phyloP scores from a whole-genome alignment of 768 basidiomycete species.

The Mycena rosella region DNA sequence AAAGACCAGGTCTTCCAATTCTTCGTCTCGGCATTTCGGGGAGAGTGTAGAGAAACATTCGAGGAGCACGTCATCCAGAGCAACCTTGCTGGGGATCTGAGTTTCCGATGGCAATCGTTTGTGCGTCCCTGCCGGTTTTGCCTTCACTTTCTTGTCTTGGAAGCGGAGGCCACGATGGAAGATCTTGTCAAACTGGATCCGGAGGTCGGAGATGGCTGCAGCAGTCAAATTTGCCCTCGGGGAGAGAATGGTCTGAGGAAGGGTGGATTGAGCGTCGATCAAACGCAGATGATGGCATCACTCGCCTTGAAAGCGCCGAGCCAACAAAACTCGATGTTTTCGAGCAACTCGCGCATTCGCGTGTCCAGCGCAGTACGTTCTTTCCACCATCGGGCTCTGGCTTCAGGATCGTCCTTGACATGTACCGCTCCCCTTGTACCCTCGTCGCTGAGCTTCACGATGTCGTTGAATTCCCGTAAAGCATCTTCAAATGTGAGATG shows the following conservation, averaged over 20 bases:
- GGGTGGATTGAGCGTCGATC: conserved; percentile 19
- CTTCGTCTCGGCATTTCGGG: conserved; percentile 89
- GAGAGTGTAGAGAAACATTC: conserved; percentile 89
- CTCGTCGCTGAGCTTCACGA: conserved; percentile 84
- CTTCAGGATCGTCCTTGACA: conserved; percentile 77
- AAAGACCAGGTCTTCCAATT: conserved; percentile 94
- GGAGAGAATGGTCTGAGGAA: conserved; percentile 73
- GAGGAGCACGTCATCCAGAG: conserved; percentile 80
- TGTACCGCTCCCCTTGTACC: conserved; percentile 78
- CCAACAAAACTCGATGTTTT: conserved; percentile 96
- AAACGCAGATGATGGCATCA: neutral
- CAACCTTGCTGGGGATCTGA: conserved; percentile 58
- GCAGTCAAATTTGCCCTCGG: conserved; percentile 56
- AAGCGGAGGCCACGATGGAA: conserved; percentile 74
- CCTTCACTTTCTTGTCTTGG: conserved; percentile 72
- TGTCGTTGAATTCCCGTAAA: conserved; percentile 78
- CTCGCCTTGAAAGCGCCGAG: conserved; percentile 96
- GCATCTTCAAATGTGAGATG: conserved; percentile 84
- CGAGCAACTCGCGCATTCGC: conserved; percentile 78
- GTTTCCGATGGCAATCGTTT: conserved; percentile 50
- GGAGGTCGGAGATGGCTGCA: conserved; percentile 67
- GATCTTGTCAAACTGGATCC: conserved; percentile 78
- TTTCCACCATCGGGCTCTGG: conserved; percentile 88
- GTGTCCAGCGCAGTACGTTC: conserved; percentile 81
- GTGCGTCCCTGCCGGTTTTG: conserved; percentile 46